phyloP scores from a whole-genome alignment of 176 grass and related monocot genomes.

The Sorghum bicolor region Sorghum_bicolor_NCBIv3 NC_012878.2:47509501-47510000 shows the following conservation, averaged over 20 bases:
- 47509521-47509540: not conserved
- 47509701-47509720: not conserved
- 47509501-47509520: not conserved
- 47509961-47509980: slow-evolving; percentile 17
- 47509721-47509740: not conserved
- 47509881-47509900: slow-evolving; percentile 18
- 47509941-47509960: slow-evolving; percentile 24
- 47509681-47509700: slow-evolving; percentile 5
- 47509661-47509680: not conserved
- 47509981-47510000: not conserved
- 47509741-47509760: not conserved
- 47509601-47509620: not conserved
- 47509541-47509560: not conserved
- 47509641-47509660: not conserved
- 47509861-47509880: slow-evolving; percentile 11
- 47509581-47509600: not conserved
- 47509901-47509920: not conserved
- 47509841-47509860: not conserved
- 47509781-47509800: not conserved
- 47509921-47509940: not conserved
- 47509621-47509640: not conserved
- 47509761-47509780: not conserved
- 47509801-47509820: not conserved
- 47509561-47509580: not conserved
- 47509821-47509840: not conserved